Evolutionary conservation across 306 rosid genomes (phyloP).

Genomic region (cucumber (Cucumis sativus)): DNA sequence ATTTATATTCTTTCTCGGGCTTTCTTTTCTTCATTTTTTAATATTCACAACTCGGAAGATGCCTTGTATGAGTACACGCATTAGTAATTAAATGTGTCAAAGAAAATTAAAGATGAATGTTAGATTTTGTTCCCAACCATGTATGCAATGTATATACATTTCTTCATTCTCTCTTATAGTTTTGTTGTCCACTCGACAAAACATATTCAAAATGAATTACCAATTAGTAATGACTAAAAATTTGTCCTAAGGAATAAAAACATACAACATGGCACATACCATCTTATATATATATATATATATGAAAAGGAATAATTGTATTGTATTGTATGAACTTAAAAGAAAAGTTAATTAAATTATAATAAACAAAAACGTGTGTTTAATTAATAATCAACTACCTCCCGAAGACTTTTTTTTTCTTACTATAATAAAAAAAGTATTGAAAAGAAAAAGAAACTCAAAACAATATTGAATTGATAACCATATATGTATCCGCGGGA

Average conservation of each 20-base stretch:
- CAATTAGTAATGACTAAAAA: background rate
- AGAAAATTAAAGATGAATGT: background rate
- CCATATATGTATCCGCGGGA: background rate
- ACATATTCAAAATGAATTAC: background rate
- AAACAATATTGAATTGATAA: background rate
- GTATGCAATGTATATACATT: background rate
- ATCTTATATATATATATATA: too few species aligned
- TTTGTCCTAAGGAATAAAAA: background rate
- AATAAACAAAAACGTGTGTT: background rate
- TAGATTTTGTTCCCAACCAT: background rate
- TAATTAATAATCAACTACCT: background rate
- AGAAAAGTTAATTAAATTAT: background rate
- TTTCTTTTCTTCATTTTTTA: background rate
- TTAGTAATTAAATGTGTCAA: background rate
- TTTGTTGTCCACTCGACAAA: background rate
- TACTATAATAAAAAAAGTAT: background rate
- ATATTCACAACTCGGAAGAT: background rate
- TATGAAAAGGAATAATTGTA: background rate
- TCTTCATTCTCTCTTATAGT: background rate
- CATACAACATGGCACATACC: background rate
- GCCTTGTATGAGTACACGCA: background rate
- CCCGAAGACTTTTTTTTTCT: background rate
- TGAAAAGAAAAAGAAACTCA: background rate
- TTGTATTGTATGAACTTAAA: background rate
- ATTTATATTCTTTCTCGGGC: background rate